Percentiles rank a stretch among this genome's conserved stretches.
Conservation (phyloP, 139 green algal genomes). For the Coelastrella sp. region DNA sequence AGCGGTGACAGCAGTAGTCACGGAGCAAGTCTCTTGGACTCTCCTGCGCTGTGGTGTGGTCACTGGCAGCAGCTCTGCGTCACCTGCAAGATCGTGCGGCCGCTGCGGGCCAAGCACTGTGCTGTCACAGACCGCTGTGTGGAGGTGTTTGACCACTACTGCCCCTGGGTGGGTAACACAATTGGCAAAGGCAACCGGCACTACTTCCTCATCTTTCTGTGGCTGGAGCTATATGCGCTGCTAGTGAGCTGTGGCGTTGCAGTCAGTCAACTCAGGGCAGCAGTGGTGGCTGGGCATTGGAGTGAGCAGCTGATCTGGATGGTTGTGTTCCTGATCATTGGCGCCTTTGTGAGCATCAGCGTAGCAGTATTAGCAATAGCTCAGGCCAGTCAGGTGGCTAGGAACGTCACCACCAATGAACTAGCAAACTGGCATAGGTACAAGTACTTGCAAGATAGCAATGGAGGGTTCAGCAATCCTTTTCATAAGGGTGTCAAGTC, state of each 20-base stretch:
- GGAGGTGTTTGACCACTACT: slow-evolving; percentile 98
- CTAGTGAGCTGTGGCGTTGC: slow-evolving; percentile 52
- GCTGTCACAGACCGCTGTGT: slow-evolving; percentile 88
- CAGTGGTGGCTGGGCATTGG: neutral
- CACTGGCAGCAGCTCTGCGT: slow-evolving; percentile 62
- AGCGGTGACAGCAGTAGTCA: slow-evolving; percentile 30
- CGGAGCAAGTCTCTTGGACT: slow-evolving; percentile 61
- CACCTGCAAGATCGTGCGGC: slow-evolving; percentile 92
- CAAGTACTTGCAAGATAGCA: slow-evolving; percentile 80
- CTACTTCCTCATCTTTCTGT: slow-evolving; percentile 91
- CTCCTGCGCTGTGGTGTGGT: slow-evolving; percentile 85
- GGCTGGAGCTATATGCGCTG: slow-evolving; percentile 85
- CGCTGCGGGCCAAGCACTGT: slow-evolving; percentile 95
- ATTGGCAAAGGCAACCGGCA: slow-evolving; percentile 85
- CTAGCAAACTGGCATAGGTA: slow-evolving; percentile 95
- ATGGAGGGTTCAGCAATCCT: slow-evolving; percentile 88
- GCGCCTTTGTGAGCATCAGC: slow-evolving; percentile 85
- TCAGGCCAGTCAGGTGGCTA: slow-evolving; percentile 80
- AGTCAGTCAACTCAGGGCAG: slow-evolving; percentile 56
- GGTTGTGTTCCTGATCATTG: slow-evolving; percentile 83
- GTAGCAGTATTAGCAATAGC: slow-evolving; percentile 85
- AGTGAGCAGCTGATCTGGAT: slow-evolving; percentile 51
- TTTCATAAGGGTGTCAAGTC: slow-evolving; percentile 81
- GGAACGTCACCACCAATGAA: slow-evolving; percentile 98
- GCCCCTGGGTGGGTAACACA: slow-evolving; percentile 94